Conservation (phyloP, 257 asterid genomes). For the Ligustrum vulgare region DNA sequence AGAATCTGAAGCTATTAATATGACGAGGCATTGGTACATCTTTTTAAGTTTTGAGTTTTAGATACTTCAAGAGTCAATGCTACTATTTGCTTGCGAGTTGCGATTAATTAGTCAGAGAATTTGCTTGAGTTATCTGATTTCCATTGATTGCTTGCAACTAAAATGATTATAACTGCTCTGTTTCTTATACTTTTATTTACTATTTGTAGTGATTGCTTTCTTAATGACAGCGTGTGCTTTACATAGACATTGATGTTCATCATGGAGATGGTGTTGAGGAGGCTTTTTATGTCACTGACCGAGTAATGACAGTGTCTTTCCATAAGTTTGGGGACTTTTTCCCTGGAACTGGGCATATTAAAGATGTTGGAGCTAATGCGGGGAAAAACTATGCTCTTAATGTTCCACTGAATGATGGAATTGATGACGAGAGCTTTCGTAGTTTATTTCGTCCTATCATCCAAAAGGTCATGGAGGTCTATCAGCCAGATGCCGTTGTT, state of each 20-base stretch:
- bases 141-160: background rate
- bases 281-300: slow-evolving; percentile 65
- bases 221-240: slow-evolving; percentile 56
- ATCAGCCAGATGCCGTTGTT: slow-evolving; percentile 71
- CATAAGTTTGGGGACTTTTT: slow-evolving; percentile 68
- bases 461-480: slow-evolving; percentile 62
- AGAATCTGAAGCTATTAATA: background rate
- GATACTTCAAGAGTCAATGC: background rate
- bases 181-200: background rate
- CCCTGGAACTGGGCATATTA: slow-evolving; percentile 70
- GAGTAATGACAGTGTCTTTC: slow-evolving; percentile 73
- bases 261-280: slow-evolving; percentile 80
- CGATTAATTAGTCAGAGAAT: background rate
- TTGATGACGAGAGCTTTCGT: slow-evolving; percentile 50
- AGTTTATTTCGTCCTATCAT: slow-evolving; percentile 57
- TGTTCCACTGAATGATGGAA: slow-evolving; percentile 64
- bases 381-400: slow-evolving; percentile 65
- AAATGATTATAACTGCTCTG: background rate
- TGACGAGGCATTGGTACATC: background rate
- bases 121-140: background rate
- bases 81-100: background rate
- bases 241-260: slow-evolving; percentile 64
- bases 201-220: background rate
- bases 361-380: slow-evolving; percentile 44
- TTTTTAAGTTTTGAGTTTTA: background rate